Conservation (phyloP, 139 green algal genomes). For the Pedinophyceae sp. region DNA sequence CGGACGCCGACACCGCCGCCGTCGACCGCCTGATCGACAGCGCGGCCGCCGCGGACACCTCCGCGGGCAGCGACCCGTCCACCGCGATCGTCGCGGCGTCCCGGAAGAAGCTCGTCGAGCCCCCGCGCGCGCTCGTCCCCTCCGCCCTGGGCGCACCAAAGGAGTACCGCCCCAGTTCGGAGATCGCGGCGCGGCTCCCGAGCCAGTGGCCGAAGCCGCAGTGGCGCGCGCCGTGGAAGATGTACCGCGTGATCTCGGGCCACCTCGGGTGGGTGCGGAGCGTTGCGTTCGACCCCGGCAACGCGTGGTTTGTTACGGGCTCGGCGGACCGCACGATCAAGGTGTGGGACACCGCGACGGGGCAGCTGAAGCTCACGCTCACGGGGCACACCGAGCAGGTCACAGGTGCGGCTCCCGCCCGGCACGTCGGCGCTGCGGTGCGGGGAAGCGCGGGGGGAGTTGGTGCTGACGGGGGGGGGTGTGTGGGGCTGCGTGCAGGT, state of each 20-base stretch:
- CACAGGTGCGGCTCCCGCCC: too few species aligned
- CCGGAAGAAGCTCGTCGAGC: too few species aligned
- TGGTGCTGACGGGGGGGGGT: too few species aligned
- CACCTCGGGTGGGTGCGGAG: constrained; percentile 91
- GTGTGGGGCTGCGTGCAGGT: constrained; percentile 27
- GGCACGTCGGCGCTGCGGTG: too few species aligned
- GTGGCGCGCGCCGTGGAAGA: constrained; percentile 91
- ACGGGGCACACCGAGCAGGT: constrained; percentile 97
- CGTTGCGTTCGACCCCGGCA: constrained; percentile 81
- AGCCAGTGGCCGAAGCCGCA: constrained; percentile 78
- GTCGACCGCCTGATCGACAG: too few species aligned
- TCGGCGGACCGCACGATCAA: constrained; percentile 94
- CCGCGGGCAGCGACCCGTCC: too few species aligned
- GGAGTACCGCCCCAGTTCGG: constrained; percentile 44
- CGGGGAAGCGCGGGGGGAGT: too few species aligned
- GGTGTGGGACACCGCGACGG: constrained; percentile 78
- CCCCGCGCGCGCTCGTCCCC: too few species aligned
- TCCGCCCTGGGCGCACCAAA: too few species aligned
- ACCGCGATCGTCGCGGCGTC: too few species aligned
- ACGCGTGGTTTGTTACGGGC: constrained; percentile 94
- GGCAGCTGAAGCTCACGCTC: constrained; percentile 92
- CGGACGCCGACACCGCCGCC: too few species aligned
- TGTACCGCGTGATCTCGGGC: constrained; percentile 87
- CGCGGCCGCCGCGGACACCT: too few species aligned
- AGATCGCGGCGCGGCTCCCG: constrained; percentile 53